Evolutionary conservation across 192 early-diverging fungal genomes (phyloP).

Genomic region (Podila minutissima): DNA sequence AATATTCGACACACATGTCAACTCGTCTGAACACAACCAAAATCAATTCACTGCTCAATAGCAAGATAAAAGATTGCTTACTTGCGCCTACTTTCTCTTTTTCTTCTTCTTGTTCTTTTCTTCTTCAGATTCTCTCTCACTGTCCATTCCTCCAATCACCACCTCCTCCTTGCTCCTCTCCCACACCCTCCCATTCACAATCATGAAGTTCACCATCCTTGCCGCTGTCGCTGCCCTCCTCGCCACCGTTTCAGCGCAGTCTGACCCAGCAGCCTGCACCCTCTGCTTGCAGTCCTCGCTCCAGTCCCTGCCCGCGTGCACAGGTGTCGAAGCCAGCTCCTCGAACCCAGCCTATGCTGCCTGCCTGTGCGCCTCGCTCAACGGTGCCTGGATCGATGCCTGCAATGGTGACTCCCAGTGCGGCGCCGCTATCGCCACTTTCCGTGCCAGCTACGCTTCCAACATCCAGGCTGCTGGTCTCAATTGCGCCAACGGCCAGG

Average conservation of each 20-base stretch:
- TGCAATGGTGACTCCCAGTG: slow-evolving; percentile 19
- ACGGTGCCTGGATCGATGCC: slow-evolving; percentile 26
- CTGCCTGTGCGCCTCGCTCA: slow-evolving; percentile 35
- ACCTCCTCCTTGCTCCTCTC: not conserved
- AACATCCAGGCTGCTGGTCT: slow-evolving; percentile 29
- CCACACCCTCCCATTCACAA: not conserved
- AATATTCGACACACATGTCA: too few relatives aligned
- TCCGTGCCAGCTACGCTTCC: slow-evolving; percentile 10
- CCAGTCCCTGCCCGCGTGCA: slow-evolving; percentile 21
- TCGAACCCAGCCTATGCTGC: slow-evolving; percentile 29
- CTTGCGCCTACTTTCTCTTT: too few relatives aligned
- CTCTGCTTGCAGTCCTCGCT: slow-evolving; percentile 32
- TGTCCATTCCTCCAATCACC: not conserved
- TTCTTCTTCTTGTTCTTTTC: not conserved
- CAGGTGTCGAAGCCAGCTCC: slow-evolving; percentile 4
- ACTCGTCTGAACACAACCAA: too few relatives aligned
- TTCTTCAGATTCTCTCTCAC: not conserved
- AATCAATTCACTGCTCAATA: too few relatives aligned
- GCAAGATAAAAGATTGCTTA: too few relatives aligned
- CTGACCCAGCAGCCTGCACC: slow-evolving; percentile 20
- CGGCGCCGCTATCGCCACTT: slow-evolving; percentile 8
- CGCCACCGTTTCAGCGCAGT: slow-evolving; percentile 21
- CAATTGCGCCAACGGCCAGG: slow-evolving; percentile 3
- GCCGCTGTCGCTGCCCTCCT: slow-evolving; percentile 6
- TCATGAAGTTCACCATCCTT: slow-evolving; percentile 29